Conservation (phyloP, 768 basidiomycete species). For the Strobilomyces dryophilus region DNA sequence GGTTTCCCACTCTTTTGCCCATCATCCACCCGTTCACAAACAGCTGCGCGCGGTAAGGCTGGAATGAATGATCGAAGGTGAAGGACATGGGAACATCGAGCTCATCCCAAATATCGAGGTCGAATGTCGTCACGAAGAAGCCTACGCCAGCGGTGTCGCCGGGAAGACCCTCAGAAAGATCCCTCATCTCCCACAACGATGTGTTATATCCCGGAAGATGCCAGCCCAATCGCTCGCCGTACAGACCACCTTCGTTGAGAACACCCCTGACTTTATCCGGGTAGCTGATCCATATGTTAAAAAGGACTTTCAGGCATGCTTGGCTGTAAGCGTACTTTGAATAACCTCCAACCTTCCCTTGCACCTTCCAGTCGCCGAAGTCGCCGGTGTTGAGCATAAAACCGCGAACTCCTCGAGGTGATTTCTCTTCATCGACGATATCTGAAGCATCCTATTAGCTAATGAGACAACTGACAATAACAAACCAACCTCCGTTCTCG, state of each 20-base stretch:
- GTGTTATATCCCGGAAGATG: slow-evolving; percentile 70
- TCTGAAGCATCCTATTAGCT: slow-evolving; percentile 8
- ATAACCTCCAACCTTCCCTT: slow-evolving; percentile 75
- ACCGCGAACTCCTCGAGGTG: slow-evolving; percentile 75
- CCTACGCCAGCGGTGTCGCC: slow-evolving; percentile 62
- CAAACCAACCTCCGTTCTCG: slow-evolving; percentile 47
- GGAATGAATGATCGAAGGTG: slow-evolving; percentile 57
- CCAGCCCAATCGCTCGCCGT: slow-evolving; percentile 70
- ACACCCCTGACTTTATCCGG: slow-evolving; percentile 69
- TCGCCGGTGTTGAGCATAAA: slow-evolving; percentile 62
- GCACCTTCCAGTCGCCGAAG: slow-evolving; percentile 65
- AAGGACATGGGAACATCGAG: slow-evolving; percentile 73
- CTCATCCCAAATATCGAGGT: slow-evolving; percentile 51
- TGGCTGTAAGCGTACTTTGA: slow-evolving; percentile 39
- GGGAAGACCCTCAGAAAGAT: slow-evolving; percentile 58
- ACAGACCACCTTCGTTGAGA: slow-evolving; percentile 69
- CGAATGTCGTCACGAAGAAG: slow-evolving; percentile 76
- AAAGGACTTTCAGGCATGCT: background rate
- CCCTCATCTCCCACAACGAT: slow-evolving; percentile 53
- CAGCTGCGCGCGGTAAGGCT: slow-evolving; percentile 67
- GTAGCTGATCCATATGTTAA: slow-evolving; percentile 43
- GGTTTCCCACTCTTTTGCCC: slow-evolving; percentile 72
- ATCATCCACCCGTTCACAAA: slow-evolving; percentile 91
- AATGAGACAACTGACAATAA: background rate
- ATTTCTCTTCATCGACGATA: slow-evolving; percentile 56